Percentiles rank a stretch among this genome's conserved stretches.
Evolutionary conservation across 768 basidiomycete species (phyloP).

Genomic region (Cubamyces sp.): DNA sequence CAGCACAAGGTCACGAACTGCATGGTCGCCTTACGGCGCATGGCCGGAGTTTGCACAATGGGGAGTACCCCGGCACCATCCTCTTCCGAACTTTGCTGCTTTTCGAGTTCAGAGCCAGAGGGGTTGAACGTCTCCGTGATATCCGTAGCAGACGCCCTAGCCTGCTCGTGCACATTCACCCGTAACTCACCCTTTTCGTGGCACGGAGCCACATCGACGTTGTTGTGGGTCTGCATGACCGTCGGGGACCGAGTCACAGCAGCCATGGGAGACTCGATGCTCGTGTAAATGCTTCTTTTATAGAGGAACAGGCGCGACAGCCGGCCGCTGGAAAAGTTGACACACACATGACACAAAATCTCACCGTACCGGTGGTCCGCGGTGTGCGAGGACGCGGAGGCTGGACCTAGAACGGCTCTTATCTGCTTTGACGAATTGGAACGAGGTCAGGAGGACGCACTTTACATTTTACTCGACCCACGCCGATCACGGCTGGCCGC

Average conservation of each 20-base stretch:
- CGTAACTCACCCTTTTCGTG: background rate
- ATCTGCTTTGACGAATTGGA: background rate
- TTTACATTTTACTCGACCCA: background rate
- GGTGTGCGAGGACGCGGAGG: background rate
- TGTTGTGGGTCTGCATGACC: background rate
- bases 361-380: background rate
- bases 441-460: background rate
- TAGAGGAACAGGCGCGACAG: background rate
- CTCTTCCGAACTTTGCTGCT: background rate
- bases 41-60: background rate
- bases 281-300: background rate
- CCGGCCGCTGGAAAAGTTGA: background rate
- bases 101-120: background rate
- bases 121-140: background rate
- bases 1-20: slow-evolving; percentile 60
- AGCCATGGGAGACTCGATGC: background rate
- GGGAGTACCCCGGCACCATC: background rate
- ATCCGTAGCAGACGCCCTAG: background rate
- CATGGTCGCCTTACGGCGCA: slow-evolving; percentile 30
- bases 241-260: background rate
- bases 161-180: background rate
- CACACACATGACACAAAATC: background rate
- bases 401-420: background rate
- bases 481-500: background rate
- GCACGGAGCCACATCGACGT: background rate